phyloP scores from a whole-genome alignment of 192 early-diverging fungal genomes.

The Helicostylum pulchrum region DNA sequence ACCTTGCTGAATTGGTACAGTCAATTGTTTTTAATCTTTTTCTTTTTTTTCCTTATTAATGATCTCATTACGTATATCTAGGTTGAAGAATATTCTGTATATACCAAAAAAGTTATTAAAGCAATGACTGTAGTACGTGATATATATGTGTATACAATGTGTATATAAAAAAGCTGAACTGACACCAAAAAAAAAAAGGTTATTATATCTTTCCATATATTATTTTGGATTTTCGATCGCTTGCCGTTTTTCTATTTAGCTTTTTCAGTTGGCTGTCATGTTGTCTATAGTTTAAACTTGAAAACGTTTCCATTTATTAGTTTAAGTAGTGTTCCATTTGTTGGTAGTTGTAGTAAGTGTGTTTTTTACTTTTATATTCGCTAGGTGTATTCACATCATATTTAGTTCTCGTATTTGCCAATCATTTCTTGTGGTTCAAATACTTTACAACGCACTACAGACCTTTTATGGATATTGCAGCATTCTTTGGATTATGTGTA shows the following conservation, averaged over 20 bases:
- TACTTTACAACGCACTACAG: conserved; percentile 75
- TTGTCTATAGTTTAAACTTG: conserved; percentile 79
- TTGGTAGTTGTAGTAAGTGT: conserved; percentile 76
- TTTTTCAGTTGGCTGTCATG: conserved; percentile 75
- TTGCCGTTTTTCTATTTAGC: conserved; percentile 65
- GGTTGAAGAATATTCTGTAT: conserved; percentile 78
- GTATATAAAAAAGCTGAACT: not conserved
- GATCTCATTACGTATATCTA: conserved; percentile 4
- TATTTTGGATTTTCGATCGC: conserved; percentile 76
- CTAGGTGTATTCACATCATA: not conserved
- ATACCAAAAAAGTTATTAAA: conserved; percentile 73
- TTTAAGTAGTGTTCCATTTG: conserved; percentile 67
- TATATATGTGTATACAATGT: not conserved
- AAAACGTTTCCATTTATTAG: conserved; percentile 80
- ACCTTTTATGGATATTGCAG: conserved; percentile 77
- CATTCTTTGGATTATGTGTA: conserved; percentile 92
- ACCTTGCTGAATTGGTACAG: conserved; percentile 65
- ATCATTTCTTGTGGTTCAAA: conserved; percentile 95
- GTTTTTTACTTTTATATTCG: not conserved
- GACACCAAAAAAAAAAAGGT: conserved; percentile 31
- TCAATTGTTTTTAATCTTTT: not conserved
- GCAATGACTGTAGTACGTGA: conserved; percentile 48
- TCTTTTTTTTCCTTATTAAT: too few relatives aligned
- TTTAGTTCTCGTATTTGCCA: conserved; percentile 68
- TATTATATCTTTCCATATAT: conserved; percentile 64